Evolutionary conservation across 495 filamentous ascomycete genomes (phyloP).

Genomic region (Tuber calosporum): DNA sequence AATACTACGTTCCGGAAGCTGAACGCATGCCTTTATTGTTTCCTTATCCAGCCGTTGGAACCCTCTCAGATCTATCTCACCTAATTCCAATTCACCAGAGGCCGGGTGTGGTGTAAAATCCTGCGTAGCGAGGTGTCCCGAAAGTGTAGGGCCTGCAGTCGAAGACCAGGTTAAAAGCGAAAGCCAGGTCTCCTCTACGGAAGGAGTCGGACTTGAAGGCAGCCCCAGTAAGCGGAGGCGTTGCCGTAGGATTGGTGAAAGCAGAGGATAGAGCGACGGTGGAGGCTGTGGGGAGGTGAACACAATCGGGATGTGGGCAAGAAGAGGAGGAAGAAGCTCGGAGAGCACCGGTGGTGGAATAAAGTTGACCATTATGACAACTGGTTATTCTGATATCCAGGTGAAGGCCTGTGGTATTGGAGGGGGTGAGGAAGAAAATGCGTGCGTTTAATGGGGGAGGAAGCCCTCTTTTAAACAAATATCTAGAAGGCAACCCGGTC

Average conservation of each 20-base stretch:
- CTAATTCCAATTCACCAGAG: conserved; percentile 80
- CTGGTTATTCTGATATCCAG: neutral
- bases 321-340: conserved; percentile 62
- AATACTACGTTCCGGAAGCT: conserved; percentile 45
- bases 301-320: conserved; percentile 79
- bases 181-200: conserved; percentile 67
- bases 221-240: conserved; percentile 65
- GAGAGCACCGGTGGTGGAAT: conserved; percentile 60
- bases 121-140: conserved; percentile 57
- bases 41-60: conserved; percentile 78
- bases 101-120: conserved; percentile 80
- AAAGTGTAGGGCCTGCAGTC: conserved; percentile 59
- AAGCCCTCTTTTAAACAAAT: neutral
- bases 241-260: conserved; percentile 87
- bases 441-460: neutral
- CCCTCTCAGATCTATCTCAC: conserved; percentile 54
- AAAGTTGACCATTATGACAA: conserved; percentile 29
- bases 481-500: neutral
- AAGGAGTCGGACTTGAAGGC: conserved; percentile 46
- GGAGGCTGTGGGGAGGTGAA: conserved; percentile 71
- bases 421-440: neutral
- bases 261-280: conserved; percentile 66
- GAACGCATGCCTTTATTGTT: conserved; percentile 60
- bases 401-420: neutral
- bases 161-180: conserved; percentile 78